Base-by-base conservation (phyloP, 352 stramenopile species). In the Phytopythium oedochilum region DNA sequence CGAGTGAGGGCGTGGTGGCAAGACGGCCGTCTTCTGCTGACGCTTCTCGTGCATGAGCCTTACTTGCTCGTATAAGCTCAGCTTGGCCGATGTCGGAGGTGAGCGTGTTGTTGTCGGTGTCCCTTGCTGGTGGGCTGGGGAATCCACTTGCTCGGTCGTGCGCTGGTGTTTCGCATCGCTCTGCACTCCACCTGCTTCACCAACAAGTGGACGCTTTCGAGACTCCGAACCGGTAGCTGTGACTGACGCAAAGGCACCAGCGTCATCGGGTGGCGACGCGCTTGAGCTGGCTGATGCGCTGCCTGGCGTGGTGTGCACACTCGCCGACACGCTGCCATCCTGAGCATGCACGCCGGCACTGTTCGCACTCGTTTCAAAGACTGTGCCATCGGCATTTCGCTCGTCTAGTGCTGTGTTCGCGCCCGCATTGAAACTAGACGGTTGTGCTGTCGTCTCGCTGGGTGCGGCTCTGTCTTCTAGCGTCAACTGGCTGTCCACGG, bases 41-140 rank as follows among this genome's bases (percentile, higher is more conserved):
- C 53, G 60, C 50, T 65, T 45, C 36, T 79, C 73, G 42, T 79
- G 71, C 71, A 80, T 73, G 29, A 60, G 58, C 32, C 71, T 64
- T 5, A 86, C 63, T 39, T 61, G 59, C 36, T 83, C 75, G 57
- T 82, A 76, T 8, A 83, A 43, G 61, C 55, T 78, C 60, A 71
- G 68, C 15, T 66, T 60, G 26, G 75, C 60, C 18, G 29, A 55
- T 36, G 55, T 14, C 58, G 48, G 14, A 50, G 43, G 9, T 22
- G 35, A 42, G 9, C 15, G 1, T 5, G 15, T 17, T 22, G 35
- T 5, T 22, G 35, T 15, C 17, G n/a, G 35, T 8, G 35, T 22
- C 5, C 4, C 15, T 55, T 12, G 31, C 18, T n/a, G 22, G 20
- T 32, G 35, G 17, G 35, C 35, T 2, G 35, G 35, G 22, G 35